Evolutionary conservation across 768 basidiomycete genomes (phyloP), one percentile per base, ranked within the genome.

Genomic region (Candolleomyces aberdarensis): DNA sequence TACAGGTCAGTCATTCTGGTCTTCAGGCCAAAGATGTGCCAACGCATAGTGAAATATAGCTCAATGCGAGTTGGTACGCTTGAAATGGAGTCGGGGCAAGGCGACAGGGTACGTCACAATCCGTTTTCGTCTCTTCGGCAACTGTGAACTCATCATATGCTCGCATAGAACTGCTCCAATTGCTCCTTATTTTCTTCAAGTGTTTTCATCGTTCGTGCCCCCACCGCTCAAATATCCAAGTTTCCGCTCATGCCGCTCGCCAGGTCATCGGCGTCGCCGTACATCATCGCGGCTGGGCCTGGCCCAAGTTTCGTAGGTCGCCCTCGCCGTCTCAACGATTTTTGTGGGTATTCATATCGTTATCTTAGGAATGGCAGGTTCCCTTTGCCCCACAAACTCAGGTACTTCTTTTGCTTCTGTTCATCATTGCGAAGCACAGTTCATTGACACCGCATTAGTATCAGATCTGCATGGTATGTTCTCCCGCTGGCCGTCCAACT

Each of bases 381-480:
- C 83, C 83, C 0, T 85, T 81, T 59, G 67, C 72, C 3, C 81
- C 83, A 3, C 78, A 76, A 47, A 83, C 82, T 0, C 72, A 72
- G 66, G 74, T 75, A 52, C 41, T 10, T 48, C 9, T 11, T 58
- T 26, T 8, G 20, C 47, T 39, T 19, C 47, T 43, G 44, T 39
- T 20, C 46, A 17, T 32, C 26, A 43, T 36, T 14, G 29, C 36
- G 36, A 36, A 58, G 40, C 9, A 52, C 29, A 17, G 3, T 10
- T 10, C 47, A 46, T 20, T 43, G 14, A 64, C 20, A 15, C 58
- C 15, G 47, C n/a, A 56, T 10, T 68, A 78, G 75, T 85, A 83
- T 69, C 82, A 85, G 67, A 81, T 83, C 62, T 85, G 83, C 75
- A 83, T 85, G 83, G 83, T 83, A 58, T 40, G 69, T 15, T 20